Base-by-base conservation (phyloP, 768 basidiomycete species). In the Heimioporus sp. region DNA sequence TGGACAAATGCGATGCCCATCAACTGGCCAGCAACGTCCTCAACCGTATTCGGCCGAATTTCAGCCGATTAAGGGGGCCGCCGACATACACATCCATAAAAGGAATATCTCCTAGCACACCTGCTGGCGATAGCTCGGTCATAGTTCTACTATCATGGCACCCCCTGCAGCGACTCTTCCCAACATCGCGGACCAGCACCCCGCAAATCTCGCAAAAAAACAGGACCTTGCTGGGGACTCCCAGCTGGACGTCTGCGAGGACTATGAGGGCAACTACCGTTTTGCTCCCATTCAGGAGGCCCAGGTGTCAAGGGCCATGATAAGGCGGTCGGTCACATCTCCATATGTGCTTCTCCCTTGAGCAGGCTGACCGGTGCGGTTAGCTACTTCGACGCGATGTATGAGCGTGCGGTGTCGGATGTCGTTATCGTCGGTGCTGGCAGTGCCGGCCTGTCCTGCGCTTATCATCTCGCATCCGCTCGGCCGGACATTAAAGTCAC, bases 341-440 rank as follows among this genome's bases (percentile, higher is more conserved):
- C 15, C 10, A 8, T 9, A n/a, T n/a, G n/a, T 16, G 46, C 37
- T 4, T 43, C 37, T 10, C 8, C 8, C 34, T 19, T 10, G 38
- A 32, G 35, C 0, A 21, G 10, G 41, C 59, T 57, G 21, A 64
- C 48, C 45, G 28, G 5, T 30, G 20, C n/a, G 2, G 20, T 44
- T 10, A 87, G 87, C 51, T 89, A 90, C 76, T 87, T 85, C 66
- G 78, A 79, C 60, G 80, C 73, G 60, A 83, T 89, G 82, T 84
- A 87, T 67, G 83, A 89, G 45, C 76, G 86, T 37, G 80, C 77
- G n/a, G 70, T 90, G 17, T 88, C 86, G 21, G 88, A 90, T 61
- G 80, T 90, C 8, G 85, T 88, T 32, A 85, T 90, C 59, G 76
- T 90, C 57, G 88, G 88, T 7, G 86, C 84, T 6, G 87, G 87